A percentile compares a stretch with the other conserved stretches of the same genome.
phyloP scores from a whole-genome alignment of 2,329 filamentous ascomycete genomes.

The Alternaria metachromatica region DNA sequence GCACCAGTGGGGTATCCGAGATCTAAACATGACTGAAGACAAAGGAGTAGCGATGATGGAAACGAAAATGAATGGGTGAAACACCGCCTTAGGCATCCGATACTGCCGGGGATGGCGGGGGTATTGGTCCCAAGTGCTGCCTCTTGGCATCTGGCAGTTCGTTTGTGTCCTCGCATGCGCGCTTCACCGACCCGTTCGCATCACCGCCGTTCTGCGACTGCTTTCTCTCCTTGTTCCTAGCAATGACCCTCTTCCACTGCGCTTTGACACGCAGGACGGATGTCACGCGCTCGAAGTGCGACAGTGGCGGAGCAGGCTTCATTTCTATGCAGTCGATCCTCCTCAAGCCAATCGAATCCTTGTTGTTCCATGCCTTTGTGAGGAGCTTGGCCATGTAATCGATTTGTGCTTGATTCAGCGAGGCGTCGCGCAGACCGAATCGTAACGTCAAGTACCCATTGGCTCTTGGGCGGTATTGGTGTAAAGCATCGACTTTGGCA shows the following conservation, averaged over 20 bases:
- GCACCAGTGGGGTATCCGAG: neutral
- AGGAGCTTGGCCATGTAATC: conserved; percentile 36
- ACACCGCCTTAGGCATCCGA: conserved; percentile 27
- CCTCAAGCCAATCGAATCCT: conserved; percentile 32
- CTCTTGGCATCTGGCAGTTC: conserved; percentile 27
- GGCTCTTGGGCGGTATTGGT: conserved; percentile 16
- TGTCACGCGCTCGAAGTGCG: conserved; percentile 36
- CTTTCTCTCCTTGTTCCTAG: conserved; percentile 22
- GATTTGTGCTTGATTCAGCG: conserved; percentile 38
- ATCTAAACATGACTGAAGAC: neutral
- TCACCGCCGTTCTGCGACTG: conserved; percentile 4
- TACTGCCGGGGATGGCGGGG: conserved; percentile 36
- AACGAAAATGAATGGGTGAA: neutral
- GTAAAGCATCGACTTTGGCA: conserved; percentile 3
- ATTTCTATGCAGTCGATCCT: conserved; percentile 43
- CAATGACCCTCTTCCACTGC: conserved; percentile 40
- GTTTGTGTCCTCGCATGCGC: conserved; percentile 20
- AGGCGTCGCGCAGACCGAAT: conserved; percentile 36
- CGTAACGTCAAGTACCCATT: conserved; percentile 41
- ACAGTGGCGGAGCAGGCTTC: conserved; percentile 28
- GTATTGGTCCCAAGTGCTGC: conserved; percentile 19
- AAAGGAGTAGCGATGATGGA: neutral
- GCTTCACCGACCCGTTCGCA: conserved; percentile 24
- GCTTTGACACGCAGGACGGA: conserved; percentile 32
- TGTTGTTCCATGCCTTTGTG: conserved; percentile 37